Evolutionary conservation across 352 stramenopile genomes (phyloP), one percentile per base, ranked within the genome.

Genomic region (Achlya hypogyna): DNA sequence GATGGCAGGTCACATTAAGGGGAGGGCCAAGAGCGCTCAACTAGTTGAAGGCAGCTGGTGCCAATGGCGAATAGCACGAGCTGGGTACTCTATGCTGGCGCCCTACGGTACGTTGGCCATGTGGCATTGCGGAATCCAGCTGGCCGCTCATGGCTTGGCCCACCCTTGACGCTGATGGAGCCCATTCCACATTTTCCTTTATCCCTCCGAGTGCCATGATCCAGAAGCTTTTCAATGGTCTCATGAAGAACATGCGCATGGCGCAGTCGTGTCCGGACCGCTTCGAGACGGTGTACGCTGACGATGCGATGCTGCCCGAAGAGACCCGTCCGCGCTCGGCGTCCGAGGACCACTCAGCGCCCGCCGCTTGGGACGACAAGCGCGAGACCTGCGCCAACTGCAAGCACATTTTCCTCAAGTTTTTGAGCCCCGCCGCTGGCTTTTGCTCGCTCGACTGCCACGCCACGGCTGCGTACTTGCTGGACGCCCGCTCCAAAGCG

Each of bases 371-470:
- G 84, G 86, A 94, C 74, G 89, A 87, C 60, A 93, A 93, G 75
- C 86, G 86, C 62, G 79, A 88, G 29, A 87, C 88, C 72, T 94
- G 86, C 75, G 53, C 58, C 63, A 94, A 94, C 75, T 94, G 86
- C 75, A 75, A 81, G 53, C 82, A 84, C 65, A 89, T 94, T 63
- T 94, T 90, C 71, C 76, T 94, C 69, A 92, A 91, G 74, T 91
- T 83, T 34, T 70, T 89, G n/a, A 93, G 82, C 53, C 74, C 76
- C 35, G 78, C 88, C 71, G 54, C 75, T 5, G 82, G 82, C 73
- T 93, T 82, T 62, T 94, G 86, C 79, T 94, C 86, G 9, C 80
- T 94, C 53, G 86, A 94, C 74, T 94, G 86, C 81, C 91, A 94
- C 75, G 91, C 86, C 32, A 94, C 92, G 74, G 85, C 85, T 45